These are phyloP conservation scores for Lablab purpureus DNA, from an alignment of 306 rosid species.

Conservation along the genomic window DNA sequence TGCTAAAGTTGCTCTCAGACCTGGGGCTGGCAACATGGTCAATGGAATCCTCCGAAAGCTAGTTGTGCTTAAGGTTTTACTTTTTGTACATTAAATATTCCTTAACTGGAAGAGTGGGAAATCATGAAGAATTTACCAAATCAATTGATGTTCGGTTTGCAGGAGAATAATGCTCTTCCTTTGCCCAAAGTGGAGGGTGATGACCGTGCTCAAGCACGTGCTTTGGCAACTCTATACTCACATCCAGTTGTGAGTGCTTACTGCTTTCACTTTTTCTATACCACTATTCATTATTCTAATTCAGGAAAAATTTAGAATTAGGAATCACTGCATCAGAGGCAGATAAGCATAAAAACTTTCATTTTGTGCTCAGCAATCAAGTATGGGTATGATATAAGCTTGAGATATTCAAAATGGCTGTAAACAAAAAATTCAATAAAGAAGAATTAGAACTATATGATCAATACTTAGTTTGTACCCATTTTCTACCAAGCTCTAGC, in stretches of 20 bases:
- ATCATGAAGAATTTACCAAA: slow-evolving; percentile 15
- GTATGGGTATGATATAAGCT: neutral
- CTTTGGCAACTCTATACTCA: slow-evolving; percentile 81
- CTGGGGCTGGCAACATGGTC: slow-evolving; percentile 96
- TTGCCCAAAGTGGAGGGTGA: slow-evolving; percentile 87
- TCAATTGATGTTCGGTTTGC: slow-evolving; percentile 49
- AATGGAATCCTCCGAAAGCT: slow-evolving; percentile 89
- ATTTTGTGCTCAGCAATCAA: slow-evolving; percentile 7
- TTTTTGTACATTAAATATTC: slow-evolving; percentile 19
- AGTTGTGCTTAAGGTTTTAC: slow-evolving; percentile 69
- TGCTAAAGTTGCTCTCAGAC: slow-evolving; percentile 87
- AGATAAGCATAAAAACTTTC: neutral
- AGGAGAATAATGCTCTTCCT: slow-evolving; percentile 78
- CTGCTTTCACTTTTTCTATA: slow-evolving; percentile 15
- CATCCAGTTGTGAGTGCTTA: slow-evolving; percentile 83
- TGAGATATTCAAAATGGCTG: neutral
- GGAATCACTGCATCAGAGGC: slow-evolving; percentile 3
- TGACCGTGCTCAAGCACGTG: slow-evolving; percentile 84
- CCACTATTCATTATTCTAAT: slow-evolving; percentile 25
- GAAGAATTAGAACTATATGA: neutral
- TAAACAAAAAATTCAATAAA: slow-evolving; percentile 3
- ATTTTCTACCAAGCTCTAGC: slow-evolving; percentile 19
- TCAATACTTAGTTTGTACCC: slow-evolving; percentile 6
- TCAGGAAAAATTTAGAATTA: slow-evolving; percentile 22
- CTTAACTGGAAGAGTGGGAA: slow-evolving; percentile 5